Conservation (phyloP, 495 filamentous ascomycete species). For the Aspergillus taichungensis region DNA sequence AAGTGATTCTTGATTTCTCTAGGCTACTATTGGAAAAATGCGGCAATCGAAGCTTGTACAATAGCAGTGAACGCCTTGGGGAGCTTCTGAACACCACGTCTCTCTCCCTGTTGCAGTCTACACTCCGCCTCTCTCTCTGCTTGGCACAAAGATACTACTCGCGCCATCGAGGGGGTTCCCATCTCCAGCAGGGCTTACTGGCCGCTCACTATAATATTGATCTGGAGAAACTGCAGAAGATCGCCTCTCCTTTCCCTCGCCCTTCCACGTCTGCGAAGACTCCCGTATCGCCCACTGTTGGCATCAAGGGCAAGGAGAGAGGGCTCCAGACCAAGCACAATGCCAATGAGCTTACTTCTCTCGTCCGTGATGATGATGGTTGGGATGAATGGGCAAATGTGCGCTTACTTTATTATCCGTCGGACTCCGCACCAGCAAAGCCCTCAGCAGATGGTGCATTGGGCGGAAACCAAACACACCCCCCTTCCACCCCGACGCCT, state of each 20-base stretch:
- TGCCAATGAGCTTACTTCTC: constrained; percentile 67
- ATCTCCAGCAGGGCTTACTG: constrained; percentile 64
- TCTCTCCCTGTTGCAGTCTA: constrained; percentile 60
- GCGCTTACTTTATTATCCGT: constrained; percentile 55
- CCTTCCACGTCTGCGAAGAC: constrained; percentile 33
- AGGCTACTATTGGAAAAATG: constrained; percentile 83
- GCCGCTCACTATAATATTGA: constrained; percentile 91
- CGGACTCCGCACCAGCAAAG: constrained; percentile 24
- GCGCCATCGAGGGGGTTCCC: constrained; percentile 57
- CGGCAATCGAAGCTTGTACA: constrained; percentile 94
- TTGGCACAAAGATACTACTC: constrained; percentile 90
- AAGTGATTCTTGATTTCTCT: constrained; percentile 75
- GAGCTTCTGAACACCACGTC: constrained; percentile 82
- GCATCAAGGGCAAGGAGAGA: constrained; percentile 69
- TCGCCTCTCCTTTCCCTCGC: constrained; percentile 78
- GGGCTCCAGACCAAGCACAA: constrained; percentile 39
- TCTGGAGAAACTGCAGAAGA: constrained; percentile 73
- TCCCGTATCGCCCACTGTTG: constrained; percentile 38
- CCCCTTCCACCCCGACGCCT: constrained; percentile 44
- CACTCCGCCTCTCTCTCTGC: constrained; percentile 68
- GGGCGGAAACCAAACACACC: constrained; percentile 18
- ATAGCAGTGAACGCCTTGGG: constrained; percentile 79
- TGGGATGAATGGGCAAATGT: constrained; percentile 67
- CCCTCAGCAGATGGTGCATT: constrained; percentile 19
- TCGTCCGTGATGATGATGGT: constrained; percentile 47